Base-by-base conservation (phyloP, 78 protist species). In the Thecamonas trahens region DNA sequence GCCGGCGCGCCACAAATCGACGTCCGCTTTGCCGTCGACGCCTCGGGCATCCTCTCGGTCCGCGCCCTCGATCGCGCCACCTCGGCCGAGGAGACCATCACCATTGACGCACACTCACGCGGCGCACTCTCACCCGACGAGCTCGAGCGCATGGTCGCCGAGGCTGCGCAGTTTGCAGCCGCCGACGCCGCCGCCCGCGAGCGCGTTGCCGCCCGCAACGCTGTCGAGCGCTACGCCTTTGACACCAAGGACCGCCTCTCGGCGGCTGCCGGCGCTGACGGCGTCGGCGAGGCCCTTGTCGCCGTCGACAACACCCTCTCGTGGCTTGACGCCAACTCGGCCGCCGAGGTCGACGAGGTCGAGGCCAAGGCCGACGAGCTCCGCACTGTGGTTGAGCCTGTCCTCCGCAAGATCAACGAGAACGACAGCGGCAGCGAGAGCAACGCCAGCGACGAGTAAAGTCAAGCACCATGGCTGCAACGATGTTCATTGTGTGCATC, bases 101-200 rank as follows among this genome's bases (percentile, higher is more conserved):
- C 59, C 31, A 83, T 86, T 73, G 74, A 68, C 37, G 73, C 40
- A 72, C 82, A 81, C 65, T n/a, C n/a, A n/a, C 82, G 72, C 72
- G 94, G 95, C 37, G 83, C 95, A 9, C 89, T 94, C n/a, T 62
- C 83, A 24, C 61, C 85, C 34, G 86, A 57, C 9, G 91, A 94
- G 55, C 91, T 94, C 81, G 96, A 92, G 61, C 71, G 71, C 35
- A 94, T 94, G 98, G 82, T 93, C 45, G 22, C 45, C 7, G 96
- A 94, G n/a, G 95, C 98, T 31, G 94, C 91, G 55, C 61, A 83
- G 66, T 72, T 42, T 84, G 75, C 78, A 77, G 83, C 72, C 40
- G 82, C 86, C 71, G 95, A 90, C 80, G 92, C 74, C 60, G 64
- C 22, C 3, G 72, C 61, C 63, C 54, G 67, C 47, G 58, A 82